Conservation (phyloP, 441 rosid species). For the Erodium texanum region DNA sequence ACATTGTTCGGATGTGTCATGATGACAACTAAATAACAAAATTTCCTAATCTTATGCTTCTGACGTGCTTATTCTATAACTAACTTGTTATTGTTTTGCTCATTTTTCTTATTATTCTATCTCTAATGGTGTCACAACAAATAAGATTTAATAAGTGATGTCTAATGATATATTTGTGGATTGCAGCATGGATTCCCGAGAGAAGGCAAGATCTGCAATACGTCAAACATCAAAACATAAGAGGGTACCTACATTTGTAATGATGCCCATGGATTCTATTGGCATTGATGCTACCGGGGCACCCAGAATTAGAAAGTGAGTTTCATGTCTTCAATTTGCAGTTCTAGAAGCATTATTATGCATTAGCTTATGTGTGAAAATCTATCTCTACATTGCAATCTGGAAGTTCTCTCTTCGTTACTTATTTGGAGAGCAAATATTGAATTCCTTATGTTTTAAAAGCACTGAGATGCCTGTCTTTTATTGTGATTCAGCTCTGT, state of each 20-base stretch:
- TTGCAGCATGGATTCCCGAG: slow-evolving; percentile 55
- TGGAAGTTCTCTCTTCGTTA: not conserved
- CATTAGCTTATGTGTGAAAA: not conserved
- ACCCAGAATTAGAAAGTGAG: slow-evolving; percentile 43
- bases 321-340: not conserved
- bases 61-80: not conserved
- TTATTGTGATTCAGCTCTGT: not conserved
- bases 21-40: no score
- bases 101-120: no score
- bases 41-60: not conserved
- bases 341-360: not conserved
- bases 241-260: slow-evolving; percentile 49
- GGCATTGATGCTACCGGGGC: slow-evolving; percentile 45
- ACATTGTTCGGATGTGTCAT: no score
- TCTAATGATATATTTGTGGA: slow-evolving; percentile 4
- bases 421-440: not conserved
- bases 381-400: not conserved
- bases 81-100: not conserved
- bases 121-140: not conserved
- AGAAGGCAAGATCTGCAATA: slow-evolving; percentile 42
- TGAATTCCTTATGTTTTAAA: not conserved
- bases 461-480: not conserved
- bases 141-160: slow-evolving; percentile 8
- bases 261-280: slow-evolving; percentile 47
- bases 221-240: slow-evolving; percentile 46